Percentiles rank a stretch among this genome's conserved stretches.
These are phyloP conservation scores for Selaginella moellendorffii DNA, from an alignment of 75 land plant species.

Conservation along the genomic window DNA sequence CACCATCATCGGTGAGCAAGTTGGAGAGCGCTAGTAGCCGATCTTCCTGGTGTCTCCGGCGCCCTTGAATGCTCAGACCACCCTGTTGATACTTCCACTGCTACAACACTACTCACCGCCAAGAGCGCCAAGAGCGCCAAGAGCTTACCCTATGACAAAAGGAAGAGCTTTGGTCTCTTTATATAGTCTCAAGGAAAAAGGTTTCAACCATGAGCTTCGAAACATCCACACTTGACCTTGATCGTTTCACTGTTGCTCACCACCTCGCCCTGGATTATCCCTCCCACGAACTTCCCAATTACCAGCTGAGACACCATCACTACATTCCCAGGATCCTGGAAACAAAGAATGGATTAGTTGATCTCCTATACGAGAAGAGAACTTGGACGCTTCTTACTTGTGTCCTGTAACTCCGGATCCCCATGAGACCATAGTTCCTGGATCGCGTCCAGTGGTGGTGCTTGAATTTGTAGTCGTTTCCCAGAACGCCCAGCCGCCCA, in stretches of 20 bases:
- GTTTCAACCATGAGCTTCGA: background rate
- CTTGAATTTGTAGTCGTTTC: background rate
- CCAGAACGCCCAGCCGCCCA: background rate
- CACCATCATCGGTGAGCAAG: too few species aligned
- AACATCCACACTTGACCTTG: background rate
- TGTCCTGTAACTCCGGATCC: background rate
- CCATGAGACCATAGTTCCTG: slow-evolving; percentile 4
- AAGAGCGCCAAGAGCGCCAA: too few species aligned
- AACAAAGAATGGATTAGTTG: background rate
- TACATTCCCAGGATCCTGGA: background rate
- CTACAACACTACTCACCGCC: too few species aligned
- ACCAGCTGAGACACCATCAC: background rate
- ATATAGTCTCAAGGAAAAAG: too few species aligned
- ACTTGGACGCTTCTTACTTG: background rate
- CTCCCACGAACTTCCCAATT: background rate
- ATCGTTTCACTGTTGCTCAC: background rate
- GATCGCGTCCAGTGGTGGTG: slow-evolving; percentile 7
- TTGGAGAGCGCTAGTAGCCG: too few species aligned
- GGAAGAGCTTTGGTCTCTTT: too few species aligned
- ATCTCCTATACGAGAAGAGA: background rate
- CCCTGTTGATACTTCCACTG: too few species aligned
- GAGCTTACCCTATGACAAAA: too few species aligned
- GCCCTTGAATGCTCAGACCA: too few species aligned
- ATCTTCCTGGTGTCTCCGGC: too few species aligned
- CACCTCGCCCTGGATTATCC: background rate